phyloP scores from a whole-genome alignment of 441 rosid genomes.

The Brassica hybrid region DNA sequence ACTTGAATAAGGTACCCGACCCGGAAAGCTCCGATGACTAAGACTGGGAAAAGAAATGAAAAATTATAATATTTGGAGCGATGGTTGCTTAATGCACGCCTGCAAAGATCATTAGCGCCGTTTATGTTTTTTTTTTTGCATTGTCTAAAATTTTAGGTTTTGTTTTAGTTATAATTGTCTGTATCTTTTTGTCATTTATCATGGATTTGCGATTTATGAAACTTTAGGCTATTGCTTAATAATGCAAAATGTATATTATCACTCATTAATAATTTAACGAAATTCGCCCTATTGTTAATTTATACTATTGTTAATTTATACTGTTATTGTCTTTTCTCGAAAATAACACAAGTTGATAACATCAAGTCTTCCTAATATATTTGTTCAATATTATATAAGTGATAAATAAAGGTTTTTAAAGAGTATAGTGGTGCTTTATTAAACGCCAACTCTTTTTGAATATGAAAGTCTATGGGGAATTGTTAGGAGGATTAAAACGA shows the following conservation, averaged over 20 bases:
- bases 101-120: neutral
- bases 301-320: too few species aligned
- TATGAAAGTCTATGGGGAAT: neutral
- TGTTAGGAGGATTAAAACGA: neutral
- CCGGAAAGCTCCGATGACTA: conserved; percentile 61
- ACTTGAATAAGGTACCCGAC: conserved; percentile 62
- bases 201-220: conserved; percentile 27
- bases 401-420: too few species aligned
- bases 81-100: neutral
- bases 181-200: neutral
- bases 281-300: neutral
- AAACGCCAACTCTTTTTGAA: neutral
- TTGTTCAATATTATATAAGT: neutral
- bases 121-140: conserved; percentile 29
- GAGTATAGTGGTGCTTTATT: neutral
- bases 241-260: conserved; percentile 40
- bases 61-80: neutral
- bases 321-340: neutral
- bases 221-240: conserved; percentile 39
- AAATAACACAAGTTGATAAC: neutral
- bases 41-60: conserved; percentile 37
- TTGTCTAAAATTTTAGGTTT: conserved; percentile 32
- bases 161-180: conserved; percentile 6
- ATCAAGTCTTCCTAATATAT: neutral
- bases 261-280: neutral